Evolutionary conservation across 495 filamentous ascomycete species (phyloP), one percentile per base, ranked within the genome.

Genomic region (Tuber indicum): DNA sequence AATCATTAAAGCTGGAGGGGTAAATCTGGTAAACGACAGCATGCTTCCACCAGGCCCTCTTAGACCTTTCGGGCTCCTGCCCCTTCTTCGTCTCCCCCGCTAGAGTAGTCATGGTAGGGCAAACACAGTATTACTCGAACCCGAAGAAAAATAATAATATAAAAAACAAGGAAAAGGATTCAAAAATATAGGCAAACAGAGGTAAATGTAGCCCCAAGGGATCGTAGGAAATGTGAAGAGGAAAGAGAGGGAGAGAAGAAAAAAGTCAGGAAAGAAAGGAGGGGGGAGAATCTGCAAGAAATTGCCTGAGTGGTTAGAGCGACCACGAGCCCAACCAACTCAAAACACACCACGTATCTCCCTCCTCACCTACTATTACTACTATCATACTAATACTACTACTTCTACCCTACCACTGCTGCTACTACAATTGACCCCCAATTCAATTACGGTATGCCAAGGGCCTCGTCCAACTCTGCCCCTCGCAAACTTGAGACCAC

Each of bases 11-110:
- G 12, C 86, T 88, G 4, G 90, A 87, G 3, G 91, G 91, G 85
- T 91, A 93, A 74, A 93, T 90, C 80, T 93, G 91, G 81, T 93
- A 92, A 66, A 92, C 88, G 9, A 72, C 70, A 5, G 81, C 75
- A 47, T 82, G 75, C 52, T 82, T 82, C 81, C 81, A 83, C 81
- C 81, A 83, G 32, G 74, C 45, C 43, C 78, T 71, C 36, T 80
- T 44, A 14, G 79, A 26, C 26, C 41, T 76, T 8, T 46, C 62
- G 49, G 74, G 36, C 45, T 43, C 73, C 32, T 71, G 58, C 14
- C 58, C 58, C 26, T 8, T 7, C 26, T 36, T 36, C 26, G 32
- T 66, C 26, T 66, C 58, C 16, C 3, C 26, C 3, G 36, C 32
- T 36, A 17, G 58, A 36, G 58, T 36, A 19, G 58, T 17, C 58